Evolutionary conservation across 2,329 filamentous ascomycete genomes (phyloP), one percentile per base, ranked within the genome.

Genomic region (Didymella exigua): DNA sequence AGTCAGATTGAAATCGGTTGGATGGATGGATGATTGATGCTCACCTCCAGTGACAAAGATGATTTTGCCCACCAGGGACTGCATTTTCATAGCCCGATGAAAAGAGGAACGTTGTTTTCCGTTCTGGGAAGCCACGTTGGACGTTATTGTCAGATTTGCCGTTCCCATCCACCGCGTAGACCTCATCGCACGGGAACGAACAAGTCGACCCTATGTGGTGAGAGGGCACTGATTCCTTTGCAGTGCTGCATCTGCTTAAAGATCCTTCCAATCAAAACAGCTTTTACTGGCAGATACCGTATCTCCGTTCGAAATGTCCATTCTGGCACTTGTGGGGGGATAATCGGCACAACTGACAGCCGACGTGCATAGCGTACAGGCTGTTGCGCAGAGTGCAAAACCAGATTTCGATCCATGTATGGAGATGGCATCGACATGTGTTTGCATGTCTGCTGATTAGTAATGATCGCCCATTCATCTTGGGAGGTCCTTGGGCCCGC

Each of bases 11-110:
- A 2, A 31, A 9, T 11, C 2, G 11, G 3, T 6, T 37, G 10
- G 7, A 27, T 5, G 5, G 10, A 6, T 2, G n/a, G 2, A 5
- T 14, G n/a, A 4, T 8, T 13, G n/a, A 19, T 29, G 27, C 46
- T 0, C 37, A 64, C 64, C 65, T 44, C 66, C 68, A 16, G 65
- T 69, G 21, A 70, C 53, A 11, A 71, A 51, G 4, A 69, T 54
- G 4, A 65, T 57, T 45, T 67, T 67, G 5, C 63, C 65, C 13
- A 44, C 23, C 11, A 66, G 56, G 11, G 54, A 56, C 8, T 58
- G 57, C n/a, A 70, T 65, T 14, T 67, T 60, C 19, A 26, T 13
- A 33, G 26, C 14, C 14, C 44, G 26, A 34, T 29, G 18, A 11
- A 54, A 49, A 2, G 23, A 18, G 1, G 13, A 2, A 23, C 18